phyloP scores from a whole-genome alignment of 2,329 filamentous ascomycete species.

The Aspergillus thermomutatus region DNA sequence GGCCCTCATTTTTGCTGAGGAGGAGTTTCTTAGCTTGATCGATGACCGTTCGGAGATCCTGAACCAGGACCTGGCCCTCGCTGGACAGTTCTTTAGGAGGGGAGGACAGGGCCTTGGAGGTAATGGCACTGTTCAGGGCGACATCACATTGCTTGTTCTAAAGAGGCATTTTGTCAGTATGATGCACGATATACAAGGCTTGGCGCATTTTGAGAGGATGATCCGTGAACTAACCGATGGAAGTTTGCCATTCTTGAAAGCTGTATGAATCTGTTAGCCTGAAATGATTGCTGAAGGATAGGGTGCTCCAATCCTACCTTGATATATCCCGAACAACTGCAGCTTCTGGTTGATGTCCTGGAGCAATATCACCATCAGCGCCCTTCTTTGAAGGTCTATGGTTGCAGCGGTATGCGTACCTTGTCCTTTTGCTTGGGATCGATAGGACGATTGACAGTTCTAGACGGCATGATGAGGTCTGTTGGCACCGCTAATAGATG shows the following conservation, averaged over 20 bases:
- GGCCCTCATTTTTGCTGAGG: constrained; percentile 90
- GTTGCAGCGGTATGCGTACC: constrained; percentile 30
- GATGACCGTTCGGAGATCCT: constrained; percentile 75
- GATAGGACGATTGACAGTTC: constrained; percentile 67
- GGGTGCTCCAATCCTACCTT: constrained; percentile 42
- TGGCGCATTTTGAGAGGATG: neutral
- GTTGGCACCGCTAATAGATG: neutral
- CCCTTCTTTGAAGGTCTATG: neutral
- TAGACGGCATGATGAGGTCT: constrained; percentile 27
- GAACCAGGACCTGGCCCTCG: constrained; percentile 76
- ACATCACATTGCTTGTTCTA: constrained; percentile 95
- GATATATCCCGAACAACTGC: constrained; percentile 86
- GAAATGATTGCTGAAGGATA: neutral
- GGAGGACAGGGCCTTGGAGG: constrained; percentile 64
- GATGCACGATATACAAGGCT: neutral
- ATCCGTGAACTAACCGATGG: constrained; percentile 72
- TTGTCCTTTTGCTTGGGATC: constrained; percentile 74
- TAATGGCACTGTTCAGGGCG: constrained; percentile 82
- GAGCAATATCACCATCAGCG: neutral
- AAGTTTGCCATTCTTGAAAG: constrained; percentile 84
- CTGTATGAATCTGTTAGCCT: constrained; percentile 41
- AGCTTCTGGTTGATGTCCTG: constrained; percentile 86
- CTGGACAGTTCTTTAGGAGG: constrained; percentile 74
- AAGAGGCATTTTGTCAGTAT: constrained; percentile 5
- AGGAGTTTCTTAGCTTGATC: constrained; percentile 80